phyloP scores from a whole-genome alignment of 441 rosid species.

The Syzygium syzygioides region DNA sequence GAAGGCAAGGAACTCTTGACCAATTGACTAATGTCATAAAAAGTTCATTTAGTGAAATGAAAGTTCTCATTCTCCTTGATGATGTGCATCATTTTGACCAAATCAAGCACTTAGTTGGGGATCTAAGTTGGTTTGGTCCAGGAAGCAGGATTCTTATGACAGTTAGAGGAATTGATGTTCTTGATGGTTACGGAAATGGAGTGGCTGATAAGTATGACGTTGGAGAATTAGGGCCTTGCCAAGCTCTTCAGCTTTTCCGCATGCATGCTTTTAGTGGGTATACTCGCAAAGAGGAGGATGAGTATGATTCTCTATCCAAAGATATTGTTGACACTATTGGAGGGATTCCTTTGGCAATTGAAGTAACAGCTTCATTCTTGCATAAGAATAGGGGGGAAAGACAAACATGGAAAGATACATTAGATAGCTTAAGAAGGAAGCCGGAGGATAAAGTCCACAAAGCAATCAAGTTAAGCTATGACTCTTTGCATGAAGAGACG shows the following conservation, averaged over 20 bases:
- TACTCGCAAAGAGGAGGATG: background rate
- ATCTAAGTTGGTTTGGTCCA: background rate
- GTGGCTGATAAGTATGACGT: background rate
- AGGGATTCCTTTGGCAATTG: background rate
- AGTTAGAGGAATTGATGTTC: background rate
- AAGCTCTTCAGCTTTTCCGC: background rate
- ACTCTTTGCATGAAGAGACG: background rate
- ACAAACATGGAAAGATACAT: background rate
- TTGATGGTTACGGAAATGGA: background rate
- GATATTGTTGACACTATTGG: background rate
- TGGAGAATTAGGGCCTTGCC: rapidly evolving
- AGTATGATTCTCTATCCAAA: background rate
- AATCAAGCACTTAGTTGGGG: background rate
- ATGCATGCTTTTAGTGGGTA: background rate
- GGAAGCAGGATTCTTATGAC: background rate
- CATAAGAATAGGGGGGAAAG: background rate
- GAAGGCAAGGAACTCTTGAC: background rate
- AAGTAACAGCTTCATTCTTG: background rate
- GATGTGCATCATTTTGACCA: background rate
- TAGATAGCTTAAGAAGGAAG: background rate
- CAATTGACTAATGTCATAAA: background rate
- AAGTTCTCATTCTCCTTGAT: background rate
- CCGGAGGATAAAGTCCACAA: background rate
- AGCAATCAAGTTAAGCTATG: background rate
- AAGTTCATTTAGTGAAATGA: background rate